Percentiles rank a stretch among this genome's conserved stretches.
These are phyloP conservation scores for Fusarium sp. DNA, from an alignment of 2,329 filamentous ascomycete genomes.

Conservation along the genomic window DNA sequence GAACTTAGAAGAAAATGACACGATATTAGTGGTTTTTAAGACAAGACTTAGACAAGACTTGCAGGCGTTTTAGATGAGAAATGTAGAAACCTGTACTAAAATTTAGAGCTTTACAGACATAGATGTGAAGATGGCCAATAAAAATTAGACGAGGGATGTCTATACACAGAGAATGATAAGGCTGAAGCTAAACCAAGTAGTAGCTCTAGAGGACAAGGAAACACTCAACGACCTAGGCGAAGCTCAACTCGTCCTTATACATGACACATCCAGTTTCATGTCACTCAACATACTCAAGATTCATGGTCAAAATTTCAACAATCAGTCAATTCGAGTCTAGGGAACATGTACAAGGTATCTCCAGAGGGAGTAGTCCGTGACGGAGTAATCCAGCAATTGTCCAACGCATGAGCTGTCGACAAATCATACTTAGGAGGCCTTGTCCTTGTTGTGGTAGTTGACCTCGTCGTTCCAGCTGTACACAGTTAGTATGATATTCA, in stretches of 20 bases:
- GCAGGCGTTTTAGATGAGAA: neutral
- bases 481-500: slow-evolving; percentile 34
- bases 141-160: neutral
- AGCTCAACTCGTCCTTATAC: neutral
- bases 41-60: neutral
- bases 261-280: neutral
- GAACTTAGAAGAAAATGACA: neutral
- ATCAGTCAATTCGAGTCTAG: slow-evolving; percentile 50
- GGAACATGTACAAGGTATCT: slow-evolving; percentile 50
- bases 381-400: slow-evolving; percentile 47
- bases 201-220: too few species aligned
- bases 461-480: slow-evolving; percentile 90
- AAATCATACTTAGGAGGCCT: slow-evolving; percentile 60
- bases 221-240: neutral
- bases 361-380: slow-evolving; percentile 42
- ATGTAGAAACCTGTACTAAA: neutral
- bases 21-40: neutral
- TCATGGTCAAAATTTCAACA: slow-evolving; percentile 19
- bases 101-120: neutral
- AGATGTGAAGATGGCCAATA: neutral
- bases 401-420: slow-evolving; percentile 31
- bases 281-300: neutral
- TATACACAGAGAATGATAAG: neutral
- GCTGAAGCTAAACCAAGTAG: neutral
- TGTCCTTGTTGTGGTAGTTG: slow-evolving; percentile 98